A percentile compares a stretch with the other conserved stretches of the same genome.
Conservation (phyloP, 164 flowering plant genomes). For the Magnolia changhungtana region DNA sequence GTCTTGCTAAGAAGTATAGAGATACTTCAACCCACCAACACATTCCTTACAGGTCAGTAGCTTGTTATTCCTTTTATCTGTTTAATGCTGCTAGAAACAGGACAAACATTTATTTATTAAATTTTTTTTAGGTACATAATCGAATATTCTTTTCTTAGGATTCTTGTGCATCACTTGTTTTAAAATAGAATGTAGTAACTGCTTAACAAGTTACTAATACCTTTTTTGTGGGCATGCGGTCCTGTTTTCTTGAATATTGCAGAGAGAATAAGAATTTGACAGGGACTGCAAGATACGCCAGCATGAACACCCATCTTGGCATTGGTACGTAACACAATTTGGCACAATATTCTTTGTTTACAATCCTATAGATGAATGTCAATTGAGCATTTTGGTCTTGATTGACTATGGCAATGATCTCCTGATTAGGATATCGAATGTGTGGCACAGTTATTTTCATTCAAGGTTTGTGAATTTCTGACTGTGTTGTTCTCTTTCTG, state of each 20-base stretch:
- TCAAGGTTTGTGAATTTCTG: background rate
- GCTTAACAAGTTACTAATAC: background rate
- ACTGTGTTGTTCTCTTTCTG: slow-evolving; percentile 8
- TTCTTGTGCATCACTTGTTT: background rate
- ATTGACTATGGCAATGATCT: background rate
- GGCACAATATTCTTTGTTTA: background rate
- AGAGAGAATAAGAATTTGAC: slow-evolving; percentile 94
- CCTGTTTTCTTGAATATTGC: slow-evolving; percentile 17
- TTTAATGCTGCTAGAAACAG: background rate
- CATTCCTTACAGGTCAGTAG: slow-evolving; percentile 75
- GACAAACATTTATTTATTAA: background rate
- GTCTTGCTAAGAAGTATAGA: slow-evolving; percentile 62
- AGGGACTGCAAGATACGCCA: slow-evolving; percentile 96
- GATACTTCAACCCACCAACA: slow-evolving; percentile 59
- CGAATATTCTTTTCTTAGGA: background rate
- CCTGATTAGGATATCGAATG: background rate
- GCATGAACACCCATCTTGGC: slow-evolving; percentile 94
- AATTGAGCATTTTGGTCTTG: slow-evolving; percentile 3
- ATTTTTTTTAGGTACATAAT: background rate
- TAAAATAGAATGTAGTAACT: background rate
- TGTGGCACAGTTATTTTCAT: background rate
- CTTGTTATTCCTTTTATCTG: background rate
- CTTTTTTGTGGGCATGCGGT: background rate
- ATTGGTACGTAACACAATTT: slow-evolving; percentile 50
- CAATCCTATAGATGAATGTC: background rate